Conservation (phyloP, 2,329 filamentous ascomycete genomes). For the Epichloe hybrida region DNA sequence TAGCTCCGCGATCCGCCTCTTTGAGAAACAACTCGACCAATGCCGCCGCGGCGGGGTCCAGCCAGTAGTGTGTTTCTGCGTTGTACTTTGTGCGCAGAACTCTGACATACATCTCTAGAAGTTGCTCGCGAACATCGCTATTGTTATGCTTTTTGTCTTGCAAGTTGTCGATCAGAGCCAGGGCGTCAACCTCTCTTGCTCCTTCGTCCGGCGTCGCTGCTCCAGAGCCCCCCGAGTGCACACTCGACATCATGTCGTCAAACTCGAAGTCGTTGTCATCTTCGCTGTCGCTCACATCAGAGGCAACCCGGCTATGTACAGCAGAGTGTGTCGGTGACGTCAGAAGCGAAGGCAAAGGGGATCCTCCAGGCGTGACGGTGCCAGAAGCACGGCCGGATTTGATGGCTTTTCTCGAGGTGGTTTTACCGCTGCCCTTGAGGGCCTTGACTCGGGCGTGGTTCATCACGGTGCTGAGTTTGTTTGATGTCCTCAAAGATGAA, state of each 20-base stretch:
- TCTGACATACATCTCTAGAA: conserved; percentile 20
- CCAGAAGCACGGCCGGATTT: conserved; percentile 46
- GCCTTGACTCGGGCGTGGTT: conserved; percentile 54
- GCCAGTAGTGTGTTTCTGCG: conserved; percentile 27
- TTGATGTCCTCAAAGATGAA: background rate
- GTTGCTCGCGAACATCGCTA: conserved; percentile 49
- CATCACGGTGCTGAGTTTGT: conserved; percentile 27
- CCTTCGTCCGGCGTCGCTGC: conserved; percentile 52
- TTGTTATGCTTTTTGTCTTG: conserved; percentile 66
- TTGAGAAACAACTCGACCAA: conserved; percentile 53
- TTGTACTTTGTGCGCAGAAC: conserved; percentile 39
- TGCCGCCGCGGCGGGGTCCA: conserved; percentile 40
- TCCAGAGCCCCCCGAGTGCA: conserved; percentile 27
- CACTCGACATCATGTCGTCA: conserved; percentile 32
- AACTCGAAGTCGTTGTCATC: conserved; percentile 23
- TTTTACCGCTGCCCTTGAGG: conserved; percentile 58
- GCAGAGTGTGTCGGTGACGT: conserved; percentile 47
- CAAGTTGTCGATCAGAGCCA: conserved; percentile 56
- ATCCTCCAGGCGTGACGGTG: conserved; percentile 41
- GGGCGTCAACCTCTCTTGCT: conserved; percentile 44
- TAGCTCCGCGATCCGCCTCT: conserved; percentile 56
- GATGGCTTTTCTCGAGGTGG: conserved; percentile 52
- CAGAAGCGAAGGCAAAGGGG: conserved; percentile 42
- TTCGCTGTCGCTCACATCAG: conserved; percentile 45
- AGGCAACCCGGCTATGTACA: conserved; percentile 46